Base-by-base conservation (phyloP, 2,329 filamentous ascomycete species). In the Laburnicola sp. region DNA sequence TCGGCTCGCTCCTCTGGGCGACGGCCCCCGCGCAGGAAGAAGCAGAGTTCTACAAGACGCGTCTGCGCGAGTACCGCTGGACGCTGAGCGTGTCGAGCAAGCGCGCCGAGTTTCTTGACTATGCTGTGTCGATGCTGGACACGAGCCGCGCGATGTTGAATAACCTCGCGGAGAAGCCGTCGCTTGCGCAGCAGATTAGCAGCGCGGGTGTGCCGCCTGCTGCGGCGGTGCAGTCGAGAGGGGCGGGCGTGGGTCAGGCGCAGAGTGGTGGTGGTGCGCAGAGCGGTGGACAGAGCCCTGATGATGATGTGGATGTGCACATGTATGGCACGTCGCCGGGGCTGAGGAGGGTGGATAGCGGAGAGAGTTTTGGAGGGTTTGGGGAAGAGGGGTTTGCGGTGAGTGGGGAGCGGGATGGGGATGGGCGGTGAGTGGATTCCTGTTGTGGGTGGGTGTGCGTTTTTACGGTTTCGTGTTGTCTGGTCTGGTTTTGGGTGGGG, bases 41-140 rank as follows among this genome's bases (percentile, higher is more conserved):
- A 72, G 90, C 89, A 0, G 90, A 94, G 28, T 97, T 96, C 81
- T 99, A 97, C 74, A 85, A 89, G 32, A 82, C 89, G 9, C 81
- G 93, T 1, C 75, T 97, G 22, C 86, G 86, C 53, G 93, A 99
- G 74, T 97, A 97, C 69, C 84, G 91, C 43, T 99, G 93, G 93
- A 97, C 93, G 7, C 78, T 97, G 48, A 88, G 87, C 6, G 92
- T 97, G 41, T 92, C 87, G 72, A 86, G 85, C 38, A 90, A 91
- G 69, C 85, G 88, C 41, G 82, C 82, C 8, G 75, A 68, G 25
- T 80, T 78, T 65, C 73, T 80, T 4, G 71, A 72, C 11, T 74
- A 73, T 31, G 78, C 77, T 8, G 66, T 78, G 6, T 71, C 72
- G 46, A 75, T 75, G 66, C 63, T 80, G 30, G 75, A 77, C 42